Evolutionary conservation across 2,329 filamentous ascomycete genomes (phyloP).

Genomic region (Trichoderma harzianum): DNA sequence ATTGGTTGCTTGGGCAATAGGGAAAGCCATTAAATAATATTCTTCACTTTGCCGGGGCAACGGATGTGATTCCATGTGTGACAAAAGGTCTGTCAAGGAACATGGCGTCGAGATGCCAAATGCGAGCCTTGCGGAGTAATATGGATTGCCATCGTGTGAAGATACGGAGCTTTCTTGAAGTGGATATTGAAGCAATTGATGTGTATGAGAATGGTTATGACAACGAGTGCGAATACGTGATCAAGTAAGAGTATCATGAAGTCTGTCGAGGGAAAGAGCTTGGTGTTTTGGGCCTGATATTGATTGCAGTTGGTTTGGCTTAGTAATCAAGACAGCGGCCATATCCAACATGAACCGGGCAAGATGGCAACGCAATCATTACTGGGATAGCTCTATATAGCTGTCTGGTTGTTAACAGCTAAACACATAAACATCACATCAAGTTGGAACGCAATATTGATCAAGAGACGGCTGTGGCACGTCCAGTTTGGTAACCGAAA

Average conservation of each 20-base stretch:
- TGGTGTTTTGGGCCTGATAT: neutral
- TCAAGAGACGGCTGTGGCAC: constrained; percentile 15
- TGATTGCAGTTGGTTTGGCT: neutral
- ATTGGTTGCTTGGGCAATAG: neutral
- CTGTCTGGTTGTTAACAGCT: neutral
- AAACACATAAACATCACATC: neutral
- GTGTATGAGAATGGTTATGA: neutral
- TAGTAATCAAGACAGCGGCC: neutral
- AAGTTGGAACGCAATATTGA: neutral
- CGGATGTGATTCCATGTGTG: neutral
- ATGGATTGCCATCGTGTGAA: neutral
- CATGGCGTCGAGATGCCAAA: neutral
- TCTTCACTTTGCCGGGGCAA: neutral
- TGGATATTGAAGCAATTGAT: neutral
- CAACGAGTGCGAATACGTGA: neutral
- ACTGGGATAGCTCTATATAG: neutral
- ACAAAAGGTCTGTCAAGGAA: neutral
- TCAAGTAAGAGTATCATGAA: neutral
- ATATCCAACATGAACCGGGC: neutral
- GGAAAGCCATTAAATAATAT: too few relatives aligned
- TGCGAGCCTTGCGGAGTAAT: too few relatives aligned
- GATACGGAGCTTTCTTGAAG: neutral
- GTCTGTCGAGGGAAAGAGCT: neutral
- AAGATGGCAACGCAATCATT: neutral
- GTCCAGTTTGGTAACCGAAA: constrained; percentile 32